Evolutionary conservation across 768 basidiomycete species (phyloP), one percentile per base, ranked within the genome.

Genomic region (Terana coerulea): DNA sequence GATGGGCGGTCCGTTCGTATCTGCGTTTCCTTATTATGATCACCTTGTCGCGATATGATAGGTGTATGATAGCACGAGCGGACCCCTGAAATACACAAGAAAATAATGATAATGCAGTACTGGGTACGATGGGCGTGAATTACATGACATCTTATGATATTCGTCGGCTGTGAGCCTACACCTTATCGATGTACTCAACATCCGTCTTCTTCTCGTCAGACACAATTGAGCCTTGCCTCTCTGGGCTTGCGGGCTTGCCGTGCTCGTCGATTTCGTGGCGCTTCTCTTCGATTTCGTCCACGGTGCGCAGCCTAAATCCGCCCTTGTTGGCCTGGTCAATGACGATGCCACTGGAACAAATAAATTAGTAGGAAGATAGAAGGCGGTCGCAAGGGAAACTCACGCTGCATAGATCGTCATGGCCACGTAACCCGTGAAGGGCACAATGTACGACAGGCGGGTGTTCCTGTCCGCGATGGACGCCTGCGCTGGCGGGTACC

Each of bases 401-500:
- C 64, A 82, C 79, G 75, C 54, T 0, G 80, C 81, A 53, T 84
- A 84, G 31, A 77, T 56, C 33, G 71, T 67, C 82, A 84, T 82
- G 17, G 72, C 77, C 21, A 75, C 59, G 58, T 82, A 84, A 8
- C 83, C 83, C 14, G 78, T 68, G 62, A 80, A 69, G 0, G 83
- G 79, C 5, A 84, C 78, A 35, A 83, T 71, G 60, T 84, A 84
- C 17, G 83, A 84, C 49, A 70, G 72, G 19, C 75, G 72, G 2
- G 78, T 79, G 51, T 67, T 73, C 34, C 60, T 61, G 60, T 83
- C 79, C 4, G 79, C 81, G 37, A 84, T 65, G 14, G 71, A 69
- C 15, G 74, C 83, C 56, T 84, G 81, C 5, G 81, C 80, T 10
- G 80, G 71, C 2, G 83, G 82, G 63, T 78, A 84, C 83, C 80